Base-by-base conservation (phyloP, 495 filamentous ascomycete genomes). In the Penicillium nucicola region DNA sequence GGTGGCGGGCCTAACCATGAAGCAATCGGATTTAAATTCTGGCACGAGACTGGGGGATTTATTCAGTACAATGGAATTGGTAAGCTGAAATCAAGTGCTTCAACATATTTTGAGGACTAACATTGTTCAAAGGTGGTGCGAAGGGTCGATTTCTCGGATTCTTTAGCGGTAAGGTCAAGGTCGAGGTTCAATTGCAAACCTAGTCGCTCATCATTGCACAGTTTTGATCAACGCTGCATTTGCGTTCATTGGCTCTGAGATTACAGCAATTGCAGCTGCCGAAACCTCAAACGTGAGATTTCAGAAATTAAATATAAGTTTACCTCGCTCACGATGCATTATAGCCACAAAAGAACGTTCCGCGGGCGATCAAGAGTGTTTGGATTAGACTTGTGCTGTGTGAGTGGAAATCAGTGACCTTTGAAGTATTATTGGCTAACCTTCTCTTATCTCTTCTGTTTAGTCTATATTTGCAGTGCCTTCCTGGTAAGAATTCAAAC, bases 401-500 rank as follows among this genome's bases (percentile, higher is more conserved):
- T 60, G 25, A 37, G 57, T 48, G 25, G 12, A 2, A 5, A 19
- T 36, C 20, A 2, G 19, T 5, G 36, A 22, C 12, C 5, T 42
- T 10, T 13, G 20, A 18, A 5, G n/a, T 12, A 17, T 47, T 4
- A 30, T 45, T 5, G 45, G 37, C 25, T 39, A 7, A 42, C 13
- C 12, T 12, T 12, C n/a, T 9, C 1, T 28, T 28, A 2, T 28
- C 25, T 28, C 25, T 28, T 28, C 25, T 8, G 10, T 42, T 12
- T 78, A 55, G 83, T 84, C 62, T 84, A 84, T 60, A 62, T 83
- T 42, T 64, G 77, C 20, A 72, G 77, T 43, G 69, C 79, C 10
- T 61, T 83, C 10, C 57, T 72, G 25, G 79, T 81, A 49, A 66
- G 74, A 19, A 68, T 76, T 13, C 57, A 39, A 62, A 71, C 0